Evolutionary conservation across 495 filamentous ascomycete species (phyloP).

Genomic region (Penicillium steckii): DNA sequence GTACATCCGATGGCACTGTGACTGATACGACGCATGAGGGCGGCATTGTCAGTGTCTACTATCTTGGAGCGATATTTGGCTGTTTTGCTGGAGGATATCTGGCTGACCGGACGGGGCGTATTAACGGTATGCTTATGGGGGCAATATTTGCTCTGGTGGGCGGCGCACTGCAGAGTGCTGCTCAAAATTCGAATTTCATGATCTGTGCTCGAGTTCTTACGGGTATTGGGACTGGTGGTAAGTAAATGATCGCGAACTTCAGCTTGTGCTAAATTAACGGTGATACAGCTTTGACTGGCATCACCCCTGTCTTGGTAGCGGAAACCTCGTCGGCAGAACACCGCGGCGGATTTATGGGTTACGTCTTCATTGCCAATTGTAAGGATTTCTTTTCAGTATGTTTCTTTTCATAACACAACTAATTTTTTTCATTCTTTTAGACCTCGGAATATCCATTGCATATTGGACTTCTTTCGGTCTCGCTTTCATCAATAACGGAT

Average conservation of each 20-base stretch:
- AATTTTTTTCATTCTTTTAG: slow-evolving; percentile 27
- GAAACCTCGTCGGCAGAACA: slow-evolving; percentile 50
- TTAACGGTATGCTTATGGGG: slow-evolving; percentile 52
- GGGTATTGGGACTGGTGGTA: slow-evolving; percentile 54
- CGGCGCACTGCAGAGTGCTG: slow-evolving; percentile 50
- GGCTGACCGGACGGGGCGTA: slow-evolving; percentile 52
- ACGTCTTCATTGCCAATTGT: slow-evolving; percentile 55
- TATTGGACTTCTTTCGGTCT: slow-evolving; percentile 64
- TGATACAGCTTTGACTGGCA: slow-evolving; percentile 42
- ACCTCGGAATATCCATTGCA: slow-evolving; percentile 58
- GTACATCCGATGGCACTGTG: slow-evolving; percentile 34
- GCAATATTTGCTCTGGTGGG: slow-evolving; percentile 51
- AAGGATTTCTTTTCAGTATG: background rate
- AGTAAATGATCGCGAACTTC: slow-evolving; percentile 7
- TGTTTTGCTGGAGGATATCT: slow-evolving; percentile 50
- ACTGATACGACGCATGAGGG: slow-evolving; percentile 40
- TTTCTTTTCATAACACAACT: too few species aligned
- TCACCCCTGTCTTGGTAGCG: slow-evolving; percentile 50
- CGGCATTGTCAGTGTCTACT: slow-evolving; percentile 56
- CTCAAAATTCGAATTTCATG: slow-evolving; percentile 52
- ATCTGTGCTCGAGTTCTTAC: slow-evolving; percentile 54
- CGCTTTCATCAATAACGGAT: slow-evolving; percentile 49
- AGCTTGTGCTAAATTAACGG: background rate
- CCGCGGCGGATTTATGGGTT: slow-evolving; percentile 46
- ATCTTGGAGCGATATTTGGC: slow-evolving; percentile 53